A percentile compares a stretch with the other conserved stretches of the same genome.
Evolutionary conservation across 306 rosid genomes (phyloP).

Genomic region (Medicago ruthenica): DNA sequence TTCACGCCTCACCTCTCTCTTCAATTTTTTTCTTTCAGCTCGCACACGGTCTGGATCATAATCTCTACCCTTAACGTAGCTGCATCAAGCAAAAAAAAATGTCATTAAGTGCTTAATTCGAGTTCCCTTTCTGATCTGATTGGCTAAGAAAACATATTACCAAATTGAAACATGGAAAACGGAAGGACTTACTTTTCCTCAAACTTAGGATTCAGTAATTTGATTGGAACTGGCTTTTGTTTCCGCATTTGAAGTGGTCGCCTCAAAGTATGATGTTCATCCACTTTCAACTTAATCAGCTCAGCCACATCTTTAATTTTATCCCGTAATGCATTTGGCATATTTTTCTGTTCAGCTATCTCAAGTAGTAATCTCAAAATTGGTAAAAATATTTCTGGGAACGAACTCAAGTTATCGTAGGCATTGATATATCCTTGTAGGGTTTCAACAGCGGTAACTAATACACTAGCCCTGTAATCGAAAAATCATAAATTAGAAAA

Average conservation of each 20-base stretch:
- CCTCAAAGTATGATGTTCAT: slow-evolving; percentile 57
- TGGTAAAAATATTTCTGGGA: slow-evolving; percentile 82
- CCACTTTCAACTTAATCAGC: slow-evolving; percentile 60
- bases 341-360: slow-evolving; percentile 59
- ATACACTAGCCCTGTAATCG: slow-evolving; percentile 69
- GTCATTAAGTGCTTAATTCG: slow-evolving; percentile 35
- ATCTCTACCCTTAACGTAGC: slow-evolving; percentile 88
- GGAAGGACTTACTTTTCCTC: slow-evolving; percentile 72
- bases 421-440: slow-evolving; percentile 58
- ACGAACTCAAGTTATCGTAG: slow-evolving; percentile 73
- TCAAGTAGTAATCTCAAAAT: slow-evolving; percentile 57
- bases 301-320: slow-evolving; percentile 62
- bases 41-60: slow-evolving; percentile 85
- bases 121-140: neutral
- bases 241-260: slow-evolving; percentile 88
- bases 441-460: slow-evolving; percentile 67
- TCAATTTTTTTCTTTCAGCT: slow-evolving; percentile 68
- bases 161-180: neutral
- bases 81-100: slow-evolving; percentile 48
- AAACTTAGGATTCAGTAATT: slow-evolving; percentile 77
- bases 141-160: neutral
- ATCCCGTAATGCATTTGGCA: slow-evolving; percentile 56
- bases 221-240: slow-evolving; percentile 85
- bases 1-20: slow-evolving; percentile 68
- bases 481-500: slow-evolving; percentile 37